phyloP scores from a whole-genome alignment of 495 filamentous ascomycete species.

The Tetracladium setigerum region DNA sequence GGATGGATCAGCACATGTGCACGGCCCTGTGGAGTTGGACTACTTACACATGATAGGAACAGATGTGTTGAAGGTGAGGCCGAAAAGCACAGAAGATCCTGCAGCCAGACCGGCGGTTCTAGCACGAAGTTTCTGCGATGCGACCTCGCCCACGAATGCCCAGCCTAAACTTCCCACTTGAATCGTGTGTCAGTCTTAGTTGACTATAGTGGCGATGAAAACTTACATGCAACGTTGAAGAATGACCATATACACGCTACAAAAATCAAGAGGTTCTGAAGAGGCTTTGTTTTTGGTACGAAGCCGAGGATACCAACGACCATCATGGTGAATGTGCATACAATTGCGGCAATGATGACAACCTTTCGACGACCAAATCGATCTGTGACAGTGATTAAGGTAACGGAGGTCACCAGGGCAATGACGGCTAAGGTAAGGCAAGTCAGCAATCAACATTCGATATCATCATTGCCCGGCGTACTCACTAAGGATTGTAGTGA shows the following conservation, averaged over 20 bases:
- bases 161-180: constrained; percentile 1
- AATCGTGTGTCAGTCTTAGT: neutral
- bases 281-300: neutral
- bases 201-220: neutral
- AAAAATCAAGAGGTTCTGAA: constrained; percentile 7
- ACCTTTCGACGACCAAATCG: constrained; percentile 1
- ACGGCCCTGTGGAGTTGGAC: neutral
- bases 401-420: neutral
- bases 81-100: constrained; percentile 5
- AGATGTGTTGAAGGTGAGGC: constrained; percentile 7
- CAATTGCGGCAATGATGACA: neutral
- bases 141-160: constrained; percentile 4
- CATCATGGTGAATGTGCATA: constrained; percentile 5
- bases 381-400: constrained; percentile 1
- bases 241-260: constrained; percentile 9
- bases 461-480: neutral
- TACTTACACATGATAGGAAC: constrained; percentile 5
- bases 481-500: constrained; percentile 7
- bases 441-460: neutral
- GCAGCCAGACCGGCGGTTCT: constrained; percentile 4
- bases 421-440: neutral
- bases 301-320: constrained; percentile 1
- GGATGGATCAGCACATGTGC: neutral
- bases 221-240: constrained; percentile 4
- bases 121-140: constrained; percentile 7